Percentiles rank a stretch among this genome's conserved stretches.
Conservation (phyloP, 805 yeast genomes). For the Candida anglica region DNA sequence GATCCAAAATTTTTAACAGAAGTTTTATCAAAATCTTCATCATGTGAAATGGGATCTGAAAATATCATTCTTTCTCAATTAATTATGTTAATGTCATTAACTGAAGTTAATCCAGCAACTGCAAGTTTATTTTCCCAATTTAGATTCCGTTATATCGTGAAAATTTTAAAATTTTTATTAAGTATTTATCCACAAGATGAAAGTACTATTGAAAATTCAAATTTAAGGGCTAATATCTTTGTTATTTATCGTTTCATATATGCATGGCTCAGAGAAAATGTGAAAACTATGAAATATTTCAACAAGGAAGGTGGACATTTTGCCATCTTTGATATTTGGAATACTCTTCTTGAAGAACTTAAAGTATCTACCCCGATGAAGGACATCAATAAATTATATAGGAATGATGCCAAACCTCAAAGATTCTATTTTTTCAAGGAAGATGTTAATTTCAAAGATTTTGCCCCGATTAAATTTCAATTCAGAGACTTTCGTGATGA, state of each 20-base stretch:
- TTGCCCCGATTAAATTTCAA: slow-evolving; percentile 39
- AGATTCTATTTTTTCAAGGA: slow-evolving; percentile 58
- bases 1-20: slow-evolving; percentile 1
- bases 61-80: slow-evolving; percentile 1
- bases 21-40: background rate
- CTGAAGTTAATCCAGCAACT: background rate
- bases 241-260: slow-evolving; percentile 42
- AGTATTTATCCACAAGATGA: background rate
- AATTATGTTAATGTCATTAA: background rate
- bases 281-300: too few species aligned
- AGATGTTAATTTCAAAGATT: slow-evolving; percentile 61
- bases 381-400: too few species aligned
- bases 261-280: slow-evolving; percentile 55
- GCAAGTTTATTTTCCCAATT: background rate
- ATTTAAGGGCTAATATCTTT: slow-evolving; percentile 9
- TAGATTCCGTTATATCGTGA: too few species aligned
- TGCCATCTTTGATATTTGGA: too few species aligned
- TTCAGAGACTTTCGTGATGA: slow-evolving; percentile 62
- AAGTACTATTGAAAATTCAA: slow-evolving; percentile 2
- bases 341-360: too few species aligned
- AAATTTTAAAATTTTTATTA: background rate
- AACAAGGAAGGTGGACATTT: too few species aligned
- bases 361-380: too few species aligned
- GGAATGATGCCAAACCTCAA: slow-evolving; percentile 36
- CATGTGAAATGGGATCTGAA: background rate